Evolutionary conservation across 1,139 yeast genomes (phyloP).

Genomic region (Yamadazyma aaseri): DNA sequence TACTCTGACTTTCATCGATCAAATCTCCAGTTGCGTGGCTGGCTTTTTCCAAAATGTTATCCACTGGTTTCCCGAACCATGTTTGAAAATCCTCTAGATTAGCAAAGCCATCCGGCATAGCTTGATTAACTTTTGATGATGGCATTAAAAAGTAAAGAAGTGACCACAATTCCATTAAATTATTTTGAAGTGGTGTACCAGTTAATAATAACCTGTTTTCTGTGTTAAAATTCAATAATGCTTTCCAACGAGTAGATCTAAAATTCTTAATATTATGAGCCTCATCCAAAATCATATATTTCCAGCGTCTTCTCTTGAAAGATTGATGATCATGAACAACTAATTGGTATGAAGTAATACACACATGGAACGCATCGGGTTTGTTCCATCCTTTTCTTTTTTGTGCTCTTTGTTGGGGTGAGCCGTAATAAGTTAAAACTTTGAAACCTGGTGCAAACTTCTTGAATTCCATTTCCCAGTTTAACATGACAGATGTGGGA

Average conservation of each 20-base stretch:
- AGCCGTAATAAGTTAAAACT: conserved; percentile 92
- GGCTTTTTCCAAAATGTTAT: conserved; percentile 72
- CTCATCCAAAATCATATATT: conserved; percentile 94
- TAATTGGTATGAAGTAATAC: conserved; percentile 93
- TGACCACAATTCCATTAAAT: conserved; percentile 92
- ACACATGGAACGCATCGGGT: conserved; percentile 93
- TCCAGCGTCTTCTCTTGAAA: conserved; percentile 90
- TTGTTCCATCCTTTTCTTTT: conserved; percentile 98
- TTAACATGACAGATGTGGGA: conserved; percentile 97
- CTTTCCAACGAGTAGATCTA: conserved; percentile 96
- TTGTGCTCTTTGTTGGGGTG: conserved; percentile 96
- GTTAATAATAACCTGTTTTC: conserved; percentile 84
- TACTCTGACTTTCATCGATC: conserved; percentile 40
- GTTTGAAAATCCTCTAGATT: conserved; percentile 93
- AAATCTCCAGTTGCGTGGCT: conserved; percentile 52
- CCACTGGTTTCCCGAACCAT: conserved; percentile 98
- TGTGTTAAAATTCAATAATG: conserved; percentile 88
- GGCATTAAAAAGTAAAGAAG: conserved; percentile 94
- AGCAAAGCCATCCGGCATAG: conserved; percentile 96
- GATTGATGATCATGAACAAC: conserved; percentile 96
- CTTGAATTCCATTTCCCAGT: conserved; percentile 99
- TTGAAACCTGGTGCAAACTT: conserved; percentile 98
- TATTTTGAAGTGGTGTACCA: conserved; percentile 94
- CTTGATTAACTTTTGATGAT: conserved; percentile 63
- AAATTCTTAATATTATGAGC: conserved; percentile 98